Conservation (phyloP, 257 asterid genomes). For the Coffea eugenioides region DNA sequence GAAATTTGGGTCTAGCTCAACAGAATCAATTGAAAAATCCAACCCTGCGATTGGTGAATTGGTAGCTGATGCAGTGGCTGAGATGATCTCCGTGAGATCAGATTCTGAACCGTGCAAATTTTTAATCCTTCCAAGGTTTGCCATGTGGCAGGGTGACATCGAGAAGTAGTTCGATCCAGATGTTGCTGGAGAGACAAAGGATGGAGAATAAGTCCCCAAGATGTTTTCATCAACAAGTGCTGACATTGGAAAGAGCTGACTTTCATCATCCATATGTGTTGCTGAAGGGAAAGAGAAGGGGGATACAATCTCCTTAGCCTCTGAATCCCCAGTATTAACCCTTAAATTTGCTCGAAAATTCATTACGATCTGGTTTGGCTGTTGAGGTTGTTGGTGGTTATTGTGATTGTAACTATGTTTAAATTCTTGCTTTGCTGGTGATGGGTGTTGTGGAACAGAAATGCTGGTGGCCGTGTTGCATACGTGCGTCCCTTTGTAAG, state of each 20-base stretch:
- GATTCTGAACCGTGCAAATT: conserved; percentile 34
- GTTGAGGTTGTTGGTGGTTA: conserved; percentile 17
- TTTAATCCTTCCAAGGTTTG: conserved; percentile 20
- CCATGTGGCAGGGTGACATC: conserved; percentile 28
- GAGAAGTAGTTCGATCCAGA: conserved; percentile 43
- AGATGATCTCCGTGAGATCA: conserved; percentile 49
- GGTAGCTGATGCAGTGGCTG: conserved; percentile 66
- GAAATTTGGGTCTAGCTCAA: conserved; percentile 50
- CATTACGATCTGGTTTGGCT: conserved; percentile 43
- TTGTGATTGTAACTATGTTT: conserved; percentile 23
- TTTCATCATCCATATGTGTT: conserved; percentile 34
- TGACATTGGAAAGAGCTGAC: conserved; percentile 35
- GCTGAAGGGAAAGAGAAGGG: conserved; percentile 63
- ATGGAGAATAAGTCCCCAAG: conserved; percentile 43
- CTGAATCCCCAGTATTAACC: conserved; percentile 48
- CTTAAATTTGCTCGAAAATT: conserved; percentile 54
- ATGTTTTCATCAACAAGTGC: conserved; percentile 41
- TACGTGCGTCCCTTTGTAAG: conserved; percentile 70
- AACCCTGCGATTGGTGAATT: conserved; percentile 69
- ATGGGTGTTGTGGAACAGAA: conserved; percentile 34
- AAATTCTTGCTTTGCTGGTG: conserved; percentile 45
- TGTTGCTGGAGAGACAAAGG: conserved; percentile 43
- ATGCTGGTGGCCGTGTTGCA: conserved; percentile 39
- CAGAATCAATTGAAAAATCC: conserved; percentile 50
- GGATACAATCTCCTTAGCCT: conserved; percentile 28